Conservation (phyloP, 2,329 filamentous ascomycete genomes). For the Fusarium marasasianum region DNA sequence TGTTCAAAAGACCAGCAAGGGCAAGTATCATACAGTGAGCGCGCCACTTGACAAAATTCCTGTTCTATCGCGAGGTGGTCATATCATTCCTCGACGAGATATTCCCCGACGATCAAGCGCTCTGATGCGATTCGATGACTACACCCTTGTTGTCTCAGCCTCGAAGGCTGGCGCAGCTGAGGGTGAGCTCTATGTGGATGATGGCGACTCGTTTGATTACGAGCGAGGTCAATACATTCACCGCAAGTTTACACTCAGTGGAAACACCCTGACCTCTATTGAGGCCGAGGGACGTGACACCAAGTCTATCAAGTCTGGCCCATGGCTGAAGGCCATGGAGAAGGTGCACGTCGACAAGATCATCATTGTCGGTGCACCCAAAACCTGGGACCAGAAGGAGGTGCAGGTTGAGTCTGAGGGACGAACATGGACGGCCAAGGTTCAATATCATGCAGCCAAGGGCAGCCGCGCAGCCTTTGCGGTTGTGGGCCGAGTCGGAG, state of each 20-base stretch:
- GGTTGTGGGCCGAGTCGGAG: constrained; percentile 61
- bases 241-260: constrained; percentile 76
- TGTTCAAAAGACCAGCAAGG: constrained; percentile 73
- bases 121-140: constrained; percentile 94
- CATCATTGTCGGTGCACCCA: constrained; percentile 81
- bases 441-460: constrained; percentile 66
- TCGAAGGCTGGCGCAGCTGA: constrained; percentile 70
- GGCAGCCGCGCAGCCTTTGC: constrained; percentile 61
- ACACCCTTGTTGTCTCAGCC: constrained; percentile 83
- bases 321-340: constrained; percentile 82
- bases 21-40: constrained; percentile 73
- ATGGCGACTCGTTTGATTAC: constrained; percentile 92
- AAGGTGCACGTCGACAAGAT: constrained; percentile 85
- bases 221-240: constrained; percentile 88
- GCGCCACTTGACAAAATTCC: constrained; percentile 89
- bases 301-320: constrained; percentile 66
- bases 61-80: constrained; percentile 89
- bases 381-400: constrained; percentile 72
- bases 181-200: constrained; percentile 89
- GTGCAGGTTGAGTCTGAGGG: constrained; percentile 66
- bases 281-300: constrained; percentile 67
- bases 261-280: constrained; percentile 71
- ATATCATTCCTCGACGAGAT: constrained; percentile 91
- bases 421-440: constrained; percentile 64
- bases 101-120: constrained; percentile 84